phyloP scores from a whole-genome alignment of 345 rosid species.

The Eucalyptus polyanthemos region DNA sequence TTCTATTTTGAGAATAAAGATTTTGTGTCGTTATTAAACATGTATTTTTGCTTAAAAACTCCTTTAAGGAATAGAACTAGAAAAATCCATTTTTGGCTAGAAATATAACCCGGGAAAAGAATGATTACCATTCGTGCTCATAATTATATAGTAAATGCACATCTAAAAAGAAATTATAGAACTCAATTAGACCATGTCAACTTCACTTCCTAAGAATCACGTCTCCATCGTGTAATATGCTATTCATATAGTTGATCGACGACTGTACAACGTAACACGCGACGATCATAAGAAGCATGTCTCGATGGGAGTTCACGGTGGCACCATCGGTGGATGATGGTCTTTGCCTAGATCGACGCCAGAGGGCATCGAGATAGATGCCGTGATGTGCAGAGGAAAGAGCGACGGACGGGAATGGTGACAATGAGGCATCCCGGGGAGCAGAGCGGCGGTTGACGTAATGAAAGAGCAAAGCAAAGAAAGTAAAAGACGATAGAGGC shows the following conservation, averaged over 20 bases:
- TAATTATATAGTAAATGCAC: background rate
- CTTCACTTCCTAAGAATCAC: background rate
- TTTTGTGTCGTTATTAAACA: accelerated
- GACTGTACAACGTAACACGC: background rate
- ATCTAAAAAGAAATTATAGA: background rate
- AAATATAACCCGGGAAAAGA: accelerated
- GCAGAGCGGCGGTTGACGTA: background rate
- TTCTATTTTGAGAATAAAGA: accelerated
- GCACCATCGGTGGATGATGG: background rate
- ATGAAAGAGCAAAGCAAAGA: background rate
- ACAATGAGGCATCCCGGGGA: background rate
- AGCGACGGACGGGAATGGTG: background rate
- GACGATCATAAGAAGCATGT: too few species aligned
- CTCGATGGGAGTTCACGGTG: background rate
- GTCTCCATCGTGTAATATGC: background rate
- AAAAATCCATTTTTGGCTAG: accelerated
- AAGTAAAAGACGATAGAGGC: background rate
- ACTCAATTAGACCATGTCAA: background rate
- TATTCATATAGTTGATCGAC: background rate
- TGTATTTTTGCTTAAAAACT: too few species aligned
- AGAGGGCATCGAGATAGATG: background rate
- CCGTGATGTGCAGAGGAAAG: background rate
- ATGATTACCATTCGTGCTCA: accelerated
- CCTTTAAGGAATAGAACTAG: too few species aligned
- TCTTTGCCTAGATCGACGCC: background rate